Evolutionary conservation across 2,329 filamentous ascomycete species (phyloP), one percentile per base, ranked within the genome.

Genomic region (Teratosphaeria destructans): DNA sequence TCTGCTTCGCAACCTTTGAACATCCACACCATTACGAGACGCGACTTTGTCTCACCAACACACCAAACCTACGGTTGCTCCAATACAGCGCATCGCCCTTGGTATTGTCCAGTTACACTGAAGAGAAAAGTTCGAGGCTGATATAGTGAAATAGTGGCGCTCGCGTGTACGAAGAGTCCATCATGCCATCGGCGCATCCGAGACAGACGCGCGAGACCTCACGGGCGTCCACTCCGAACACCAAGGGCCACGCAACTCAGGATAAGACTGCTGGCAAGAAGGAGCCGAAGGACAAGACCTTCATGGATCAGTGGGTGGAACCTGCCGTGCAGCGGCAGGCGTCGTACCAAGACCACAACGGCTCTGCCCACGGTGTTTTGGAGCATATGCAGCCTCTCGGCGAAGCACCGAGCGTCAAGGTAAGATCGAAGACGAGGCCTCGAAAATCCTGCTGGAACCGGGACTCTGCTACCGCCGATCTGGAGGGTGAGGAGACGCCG

Each of bases 351-450:
- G 90, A 95, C 66, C 79, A 82, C 71, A 88, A 88, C 53, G 81
- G 94, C 66, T 79, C 87, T 68, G 81, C 87, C 55, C 59, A 68
- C 56, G 89, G 89, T 64, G 88, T 95, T 19, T 78, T 95, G 60
- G 86, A 89, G 73, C 86, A 86, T 68, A 95, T 95, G 91, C 86
- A 85, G 57, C 86, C 91, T 29, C 77, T 96, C 59, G 91, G 91
- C 49, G 81, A 85, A 58, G 79, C 85, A 66, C 91, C 91, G 12
- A 81, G 80, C 26, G 75, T 81, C 55, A 81, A 84, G 70, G 78
- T 85, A 23, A 23, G 23, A 23, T 23, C 23, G 64, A 84, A 85
- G 75, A 77, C 78, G 62, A 78, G 80, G 54, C 71, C 73, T 26
- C 73, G 75, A 57, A 75, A 77, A 58, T 73, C 72, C 29, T 66